A percentile compares a stretch with the other conserved stretches of the same genome.
These are phyloP conservation scores for Corinectria fuckeliana DNA, from an alignment of 2,329 filamentous ascomycete species.

Conservation along the genomic window DNA sequence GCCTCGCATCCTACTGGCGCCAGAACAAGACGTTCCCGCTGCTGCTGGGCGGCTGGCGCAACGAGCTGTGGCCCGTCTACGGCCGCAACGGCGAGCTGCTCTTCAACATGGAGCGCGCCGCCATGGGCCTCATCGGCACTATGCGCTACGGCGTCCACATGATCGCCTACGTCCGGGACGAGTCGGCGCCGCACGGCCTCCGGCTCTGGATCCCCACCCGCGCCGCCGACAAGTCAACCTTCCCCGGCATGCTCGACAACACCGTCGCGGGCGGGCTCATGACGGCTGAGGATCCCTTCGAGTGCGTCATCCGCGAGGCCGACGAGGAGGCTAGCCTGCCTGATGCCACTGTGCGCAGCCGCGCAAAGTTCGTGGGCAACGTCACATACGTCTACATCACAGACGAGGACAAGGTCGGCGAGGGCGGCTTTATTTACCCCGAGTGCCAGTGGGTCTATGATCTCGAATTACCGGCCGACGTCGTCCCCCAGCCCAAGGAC, in stretches of 20 bases:
- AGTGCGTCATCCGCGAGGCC: conserved; percentile 83
- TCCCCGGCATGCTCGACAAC: conserved; percentile 92
- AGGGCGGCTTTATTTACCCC: conserved; percentile 83
- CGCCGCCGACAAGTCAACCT: conserved; percentile 81
- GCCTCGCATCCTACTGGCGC: conserved; percentile 72
- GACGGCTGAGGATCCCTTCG: conserved; percentile 79
- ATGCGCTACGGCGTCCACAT: conserved; percentile 84
- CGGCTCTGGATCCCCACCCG: conserved; percentile 86
- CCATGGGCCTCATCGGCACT: conserved; percentile 75
- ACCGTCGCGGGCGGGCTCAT: conserved; percentile 83
- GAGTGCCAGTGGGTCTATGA: conserved; percentile 95
- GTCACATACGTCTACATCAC: conserved; percentile 88
- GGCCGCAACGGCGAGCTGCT: conserved; percentile 66
- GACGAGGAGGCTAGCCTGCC: conserved; percentile 88
- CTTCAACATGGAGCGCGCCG: conserved; percentile 79
- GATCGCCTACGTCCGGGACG: conserved; percentile 69
- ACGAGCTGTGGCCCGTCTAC: conserved; percentile 83
- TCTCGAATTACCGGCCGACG: conserved; percentile 72
- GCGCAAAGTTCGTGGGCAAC: conserved; percentile 67
- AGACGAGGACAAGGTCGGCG: conserved; percentile 76
- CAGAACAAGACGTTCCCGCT: conserved; percentile 75
- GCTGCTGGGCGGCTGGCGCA: conserved; percentile 78
- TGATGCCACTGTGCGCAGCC: conserved; percentile 68
- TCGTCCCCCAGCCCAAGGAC: conserved; percentile 79
- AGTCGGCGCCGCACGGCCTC: conserved; percentile 58